Base-by-base conservation (phyloP, 1,284 basidiomycete species). In the Bondarzewia mesenterica region DNA sequence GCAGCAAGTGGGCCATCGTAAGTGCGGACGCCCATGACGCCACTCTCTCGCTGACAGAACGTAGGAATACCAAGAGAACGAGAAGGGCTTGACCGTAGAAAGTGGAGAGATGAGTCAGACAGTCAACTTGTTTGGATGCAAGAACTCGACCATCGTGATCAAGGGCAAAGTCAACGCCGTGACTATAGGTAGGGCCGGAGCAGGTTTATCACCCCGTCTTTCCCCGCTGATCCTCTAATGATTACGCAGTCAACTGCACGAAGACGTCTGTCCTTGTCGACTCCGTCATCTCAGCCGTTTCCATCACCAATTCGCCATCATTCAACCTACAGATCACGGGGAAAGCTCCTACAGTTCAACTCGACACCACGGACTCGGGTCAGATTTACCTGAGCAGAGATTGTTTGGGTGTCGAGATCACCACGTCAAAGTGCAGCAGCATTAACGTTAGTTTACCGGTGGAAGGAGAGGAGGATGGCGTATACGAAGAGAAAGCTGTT, bases 81-180 rank as follows among this genome's bases (percentile, higher is more conserved):
- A 94, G 58, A 68, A 72, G 5, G 66, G 69, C 14, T 72, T 99
- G 50, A 74, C 82, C 10, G 78, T 99, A 16, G 85, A 90, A 8
- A 73, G 93, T 20, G 85, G 77, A 12, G 85, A 89, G 61, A 71
- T 95, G 53, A 86, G 73, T 60, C 94, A 99, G 53, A 84, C 82
- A 2, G 82, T 99, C 50, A 95, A 92, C 66, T 72, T 99, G 44
- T 99, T 85, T 65, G 85, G 82, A 21, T 97, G 94, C 77, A 96
- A 93, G 72, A 88, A 86, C 60, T 79, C 82, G n/a, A 89, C 88
- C 1, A 73, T 99, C 46, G 69, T 89, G 50, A 74, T 99, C 63
- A 86, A 86, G 62, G 95, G 95, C 62, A 99, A 99, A 71, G 82
- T 93, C 59, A 99, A 99, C 61, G 94, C 93, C 4, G 82, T 99